These are phyloP conservation scores for Colletotrichum sp. DNA, from an alignment of 2,329 filamentous ascomycete genomes.

Conservation along the genomic window DNA sequence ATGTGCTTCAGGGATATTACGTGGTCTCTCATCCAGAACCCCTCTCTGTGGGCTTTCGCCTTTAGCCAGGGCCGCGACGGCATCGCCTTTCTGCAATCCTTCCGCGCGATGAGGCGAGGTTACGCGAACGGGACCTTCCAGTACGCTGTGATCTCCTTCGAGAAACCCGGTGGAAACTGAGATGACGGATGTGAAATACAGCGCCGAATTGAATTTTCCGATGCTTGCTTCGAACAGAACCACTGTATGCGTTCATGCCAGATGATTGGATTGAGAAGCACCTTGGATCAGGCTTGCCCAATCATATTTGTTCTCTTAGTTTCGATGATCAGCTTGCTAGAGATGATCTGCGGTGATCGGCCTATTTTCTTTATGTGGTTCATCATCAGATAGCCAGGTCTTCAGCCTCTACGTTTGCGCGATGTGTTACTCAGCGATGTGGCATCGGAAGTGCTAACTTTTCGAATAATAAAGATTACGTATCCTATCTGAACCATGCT, in stretches of 20 bases:
- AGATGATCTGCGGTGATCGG: neutral
- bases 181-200: neutral
- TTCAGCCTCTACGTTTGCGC: neutral
- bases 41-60: slow-evolving; percentile 65
- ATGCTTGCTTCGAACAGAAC: neutral
- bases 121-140: slow-evolving; percentile 63
- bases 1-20: slow-evolving; percentile 59
- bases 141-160: slow-evolving; percentile 64
- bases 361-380: neutral
- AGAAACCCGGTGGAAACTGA: slow-evolving; percentile 37
- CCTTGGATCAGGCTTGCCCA: neutral
- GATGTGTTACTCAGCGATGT: neutral
- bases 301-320: neutral
- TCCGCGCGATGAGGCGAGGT: slow-evolving; percentile 64
- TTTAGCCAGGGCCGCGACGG: slow-evolving; percentile 65
- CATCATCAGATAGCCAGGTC: neutral
- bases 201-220: neutral
- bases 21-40: slow-evolving; percentile 64
- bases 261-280: neutral
- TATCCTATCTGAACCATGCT: no score
- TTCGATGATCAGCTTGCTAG: neutral
- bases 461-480: no score
- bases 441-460: no score
- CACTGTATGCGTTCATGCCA: neutral
- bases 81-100: slow-evolving; percentile 65